Conservation (phyloP, 1,284 basidiomycete species). For the Neotropicomus parvogracilis region DNA sequence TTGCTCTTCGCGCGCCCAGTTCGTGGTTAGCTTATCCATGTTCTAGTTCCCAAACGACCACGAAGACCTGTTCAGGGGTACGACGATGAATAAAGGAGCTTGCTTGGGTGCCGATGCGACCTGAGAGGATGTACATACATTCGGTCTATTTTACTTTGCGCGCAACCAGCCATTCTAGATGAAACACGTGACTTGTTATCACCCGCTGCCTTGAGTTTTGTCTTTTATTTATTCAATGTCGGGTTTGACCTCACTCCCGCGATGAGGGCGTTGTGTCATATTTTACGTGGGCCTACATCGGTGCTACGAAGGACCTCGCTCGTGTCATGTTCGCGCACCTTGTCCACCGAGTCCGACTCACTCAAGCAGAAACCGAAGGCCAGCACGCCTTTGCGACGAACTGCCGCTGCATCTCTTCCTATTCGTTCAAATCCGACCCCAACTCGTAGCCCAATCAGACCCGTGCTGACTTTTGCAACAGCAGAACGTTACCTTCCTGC, state of each 20-base stretch:
- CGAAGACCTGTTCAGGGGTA: slow-evolving; percentile 40
- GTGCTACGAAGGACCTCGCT: background rate
- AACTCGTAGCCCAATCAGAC: slow-evolving; percentile 68
- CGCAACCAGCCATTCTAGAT: too few relatives aligned
- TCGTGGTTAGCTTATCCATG: background rate
- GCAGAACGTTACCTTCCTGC: slow-evolving; percentile 70
- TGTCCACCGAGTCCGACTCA: slow-evolving; percentile 23
- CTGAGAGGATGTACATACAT: too few relatives aligned
- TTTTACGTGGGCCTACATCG: slow-evolving; percentile 4
- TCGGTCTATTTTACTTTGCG: too few relatives aligned
- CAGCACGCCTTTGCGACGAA: slow-evolving; percentile 68
- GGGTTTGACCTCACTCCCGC: too few relatives aligned
- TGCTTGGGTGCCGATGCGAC: background rate
- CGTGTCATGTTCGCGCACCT: slow-evolving; percentile 9
- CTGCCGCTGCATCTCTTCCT: slow-evolving; percentile 67
- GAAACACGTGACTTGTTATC: slow-evolving; percentile 16
- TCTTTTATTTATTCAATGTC: too few relatives aligned
- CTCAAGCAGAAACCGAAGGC: slow-evolving; percentile 65
- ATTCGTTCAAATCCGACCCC: slow-evolving; percentile 78
- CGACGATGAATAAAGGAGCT: slow-evolving; percentile 37
- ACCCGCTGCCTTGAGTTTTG: too few relatives aligned
- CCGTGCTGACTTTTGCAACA: slow-evolving; percentile 72
- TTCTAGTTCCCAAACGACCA: slow-evolving; percentile 36
- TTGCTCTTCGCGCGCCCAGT: background rate
- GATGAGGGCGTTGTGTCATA: slow-evolving; percentile 21